These are phyloP conservation scores for Bromus sterilis DNA, from an alignment of 176 grass and related monocot species.

Conservation along the genomic window DNA sequence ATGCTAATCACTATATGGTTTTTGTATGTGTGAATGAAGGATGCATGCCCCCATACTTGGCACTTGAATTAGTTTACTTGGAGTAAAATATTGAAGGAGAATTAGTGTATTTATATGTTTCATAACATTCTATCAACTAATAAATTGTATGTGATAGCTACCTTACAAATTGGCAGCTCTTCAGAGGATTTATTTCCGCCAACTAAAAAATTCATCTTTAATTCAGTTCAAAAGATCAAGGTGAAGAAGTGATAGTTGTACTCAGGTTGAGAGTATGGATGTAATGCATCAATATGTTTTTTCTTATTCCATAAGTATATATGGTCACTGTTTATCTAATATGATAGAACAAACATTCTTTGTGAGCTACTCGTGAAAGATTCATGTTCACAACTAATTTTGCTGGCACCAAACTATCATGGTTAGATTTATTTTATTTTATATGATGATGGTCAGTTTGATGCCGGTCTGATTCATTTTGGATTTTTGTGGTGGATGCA, in stretches of 20 bases:
- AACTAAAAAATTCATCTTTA: constrained; percentile 66
- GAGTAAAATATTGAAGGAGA: no score
- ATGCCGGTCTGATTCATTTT: no score
- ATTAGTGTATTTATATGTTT: no score
- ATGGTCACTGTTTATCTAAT: neutral
- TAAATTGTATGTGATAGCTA: no score
- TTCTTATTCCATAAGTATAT: neutral
- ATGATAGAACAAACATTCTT: neutral
- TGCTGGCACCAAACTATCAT: neutral
- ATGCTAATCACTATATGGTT: no score
- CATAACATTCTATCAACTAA: no score
- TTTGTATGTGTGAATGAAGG: no score
- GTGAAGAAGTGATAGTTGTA: constrained; percentile 80
- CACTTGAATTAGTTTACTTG: no score
- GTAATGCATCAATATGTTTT: constrained; percentile 20
- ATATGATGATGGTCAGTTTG: no score
- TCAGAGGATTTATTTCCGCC: constrained; percentile 74
- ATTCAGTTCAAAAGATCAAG: constrained; percentile 71
- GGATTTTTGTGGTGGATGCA: no score
- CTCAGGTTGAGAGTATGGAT: constrained; percentile 76
- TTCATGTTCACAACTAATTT: neutral
- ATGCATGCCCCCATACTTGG: no score
- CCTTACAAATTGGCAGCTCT: constrained; percentile 21
- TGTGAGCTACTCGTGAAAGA: neutral
- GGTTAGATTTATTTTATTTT: no score